These are phyloP conservation scores for Pichia exigua DNA, from an alignment of 805 yeast species.

Conservation along the genomic window DNA sequence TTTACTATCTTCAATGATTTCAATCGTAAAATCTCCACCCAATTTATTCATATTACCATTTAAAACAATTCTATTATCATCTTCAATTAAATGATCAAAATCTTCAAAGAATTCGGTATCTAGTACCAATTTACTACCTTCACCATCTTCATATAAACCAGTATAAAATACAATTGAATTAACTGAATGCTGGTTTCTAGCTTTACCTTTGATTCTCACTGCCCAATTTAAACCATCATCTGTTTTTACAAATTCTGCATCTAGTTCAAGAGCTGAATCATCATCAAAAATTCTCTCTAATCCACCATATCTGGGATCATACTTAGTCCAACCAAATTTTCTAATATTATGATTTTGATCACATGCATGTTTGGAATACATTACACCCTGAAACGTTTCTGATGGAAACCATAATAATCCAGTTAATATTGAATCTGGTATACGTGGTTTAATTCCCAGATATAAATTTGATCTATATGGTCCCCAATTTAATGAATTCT, in stretches of 20 bases:
- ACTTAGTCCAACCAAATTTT: slow-evolving; percentile 78
- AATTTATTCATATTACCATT: slow-evolving; percentile 55
- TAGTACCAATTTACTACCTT: slow-evolving; percentile 22
- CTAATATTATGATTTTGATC: slow-evolving; percentile 64
- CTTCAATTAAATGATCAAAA: slow-evolving; percentile 25
- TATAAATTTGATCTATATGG: slow-evolving; percentile 85
- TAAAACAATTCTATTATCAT: slow-evolving; percentile 30
- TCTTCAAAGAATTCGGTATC: slow-evolving; percentile 23
- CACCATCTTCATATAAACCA: slow-evolving; percentile 61
- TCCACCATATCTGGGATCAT: slow-evolving; percentile 87
- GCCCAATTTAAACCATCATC: slow-evolving; percentile 73
- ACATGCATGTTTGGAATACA: slow-evolving; percentile 61
- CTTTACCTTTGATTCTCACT: slow-evolving; percentile 57
- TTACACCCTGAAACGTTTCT: slow-evolving; percentile 46
- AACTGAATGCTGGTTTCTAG: slow-evolving; percentile 42
- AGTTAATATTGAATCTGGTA: slow-evolving; percentile 65
- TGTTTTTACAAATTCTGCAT: slow-evolving; percentile 70
- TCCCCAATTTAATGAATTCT: slow-evolving; percentile 72
- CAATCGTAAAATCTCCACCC: slow-evolving; percentile 52
- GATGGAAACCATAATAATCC: slow-evolving; percentile 88
- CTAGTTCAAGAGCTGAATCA: slow-evolving; percentile 52
- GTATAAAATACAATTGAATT: slow-evolving; percentile 72
- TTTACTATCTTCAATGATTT: slow-evolving; percentile 45
- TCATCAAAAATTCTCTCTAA: slow-evolving; percentile 63
- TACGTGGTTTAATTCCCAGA: slow-evolving; percentile 75